Base-by-base conservation (phyloP, 208 protist species). In the Leishmania mexicana region DNA sequence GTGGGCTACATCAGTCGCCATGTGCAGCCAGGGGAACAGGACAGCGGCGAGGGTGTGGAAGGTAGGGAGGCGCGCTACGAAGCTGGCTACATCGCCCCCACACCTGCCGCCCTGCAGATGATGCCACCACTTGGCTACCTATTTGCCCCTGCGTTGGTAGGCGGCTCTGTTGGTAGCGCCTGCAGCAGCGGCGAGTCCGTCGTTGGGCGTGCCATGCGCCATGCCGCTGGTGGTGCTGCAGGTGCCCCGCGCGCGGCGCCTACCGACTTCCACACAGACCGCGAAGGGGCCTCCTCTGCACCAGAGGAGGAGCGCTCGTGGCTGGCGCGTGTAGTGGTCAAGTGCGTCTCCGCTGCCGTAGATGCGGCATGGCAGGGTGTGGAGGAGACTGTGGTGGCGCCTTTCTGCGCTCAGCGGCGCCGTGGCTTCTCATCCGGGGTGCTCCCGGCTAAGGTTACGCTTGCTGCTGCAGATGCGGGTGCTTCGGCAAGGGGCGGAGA, bases 281-380 rank as follows among this genome's bases (percentile, higher is more conserved):
- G 67, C 2, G 75, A 80, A 21, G 60, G 57, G 1, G 31, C 24
- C 0, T 3, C 47, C 15, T n/a, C 35, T 35, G 73, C 75, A n/a
- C 80, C 74, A 45, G 53, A 49, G 21, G 85, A 84, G 38, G 84
- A 87, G 75, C 76, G 81, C 28, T 60, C 70, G 47, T 38, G 42
- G 75, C n/a, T 90, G 71, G 82, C 87, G 15, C 80, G 80, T 13
- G 80, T 79, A 1, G 70, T 88, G 31, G 76, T 87, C n/a, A 73
- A 76, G 70, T 76, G 78, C 65, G n/a, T 88, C 40, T 47, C 67
- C 35, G n/a, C 75, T 42, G 85, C 78, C 2, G 87, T 90, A n/a
- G 80, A 90, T 42, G 73, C 40, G 11, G 84, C 84, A 21, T 90
- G 87, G 87, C 10, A n/a, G 17, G 28, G 21, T 17, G 78, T 90